Conservation (phyloP, 1,284 basidiomycete species). For the Phylloboletellus chloephorus region DNA sequence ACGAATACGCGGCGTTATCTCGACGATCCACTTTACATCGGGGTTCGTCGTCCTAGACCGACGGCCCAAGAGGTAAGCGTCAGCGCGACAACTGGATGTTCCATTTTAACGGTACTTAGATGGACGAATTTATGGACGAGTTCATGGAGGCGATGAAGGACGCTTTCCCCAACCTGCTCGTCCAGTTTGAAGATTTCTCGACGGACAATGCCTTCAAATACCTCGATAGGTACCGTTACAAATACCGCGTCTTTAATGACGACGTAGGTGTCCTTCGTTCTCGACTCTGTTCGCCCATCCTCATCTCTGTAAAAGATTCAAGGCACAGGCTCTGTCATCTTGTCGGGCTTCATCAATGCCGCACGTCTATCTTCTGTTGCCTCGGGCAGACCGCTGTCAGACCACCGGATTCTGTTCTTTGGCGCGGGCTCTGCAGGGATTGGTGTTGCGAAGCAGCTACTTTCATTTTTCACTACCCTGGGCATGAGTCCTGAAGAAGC, state of each 20-base stretch:
- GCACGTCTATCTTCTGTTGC: conserved; percentile 61
- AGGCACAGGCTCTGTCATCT: conserved; percentile 70
- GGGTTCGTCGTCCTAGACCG: conserved; percentile 58
- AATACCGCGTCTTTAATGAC: conserved; percentile 75
- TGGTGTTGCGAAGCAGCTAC: conserved; percentile 74
- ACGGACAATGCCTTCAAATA: conserved; percentile 75
- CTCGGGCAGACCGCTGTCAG: conserved; percentile 54
- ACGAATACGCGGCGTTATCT: conserved; percentile 74
- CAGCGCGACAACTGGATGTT: background rate
- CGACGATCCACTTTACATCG: conserved; percentile 79
- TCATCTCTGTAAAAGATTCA: conserved; percentile 42
- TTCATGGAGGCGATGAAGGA: conserved; percentile 71
- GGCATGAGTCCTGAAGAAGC: conserved; percentile 68
- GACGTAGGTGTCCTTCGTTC: conserved; percentile 48
- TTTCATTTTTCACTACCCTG: conserved; percentile 66
- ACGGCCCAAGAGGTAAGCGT: conserved; percentile 40
- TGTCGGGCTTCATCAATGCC: conserved; percentile 77
- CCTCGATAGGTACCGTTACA: conserved; percentile 56
- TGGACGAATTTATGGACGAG: conserved; percentile 75
- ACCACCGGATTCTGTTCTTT: conserved; percentile 78
- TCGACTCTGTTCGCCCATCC: conserved; percentile 4
- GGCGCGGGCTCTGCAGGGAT: conserved; percentile 76
- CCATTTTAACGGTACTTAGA: conserved; percentile 34
- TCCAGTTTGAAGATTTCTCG: conserved; percentile 81
- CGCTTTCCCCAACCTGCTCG: conserved; percentile 66